Conservation (phyloP, 2,329 filamentous ascomycete genomes). For the Hawksworthiomyces lignivorus region DNA sequence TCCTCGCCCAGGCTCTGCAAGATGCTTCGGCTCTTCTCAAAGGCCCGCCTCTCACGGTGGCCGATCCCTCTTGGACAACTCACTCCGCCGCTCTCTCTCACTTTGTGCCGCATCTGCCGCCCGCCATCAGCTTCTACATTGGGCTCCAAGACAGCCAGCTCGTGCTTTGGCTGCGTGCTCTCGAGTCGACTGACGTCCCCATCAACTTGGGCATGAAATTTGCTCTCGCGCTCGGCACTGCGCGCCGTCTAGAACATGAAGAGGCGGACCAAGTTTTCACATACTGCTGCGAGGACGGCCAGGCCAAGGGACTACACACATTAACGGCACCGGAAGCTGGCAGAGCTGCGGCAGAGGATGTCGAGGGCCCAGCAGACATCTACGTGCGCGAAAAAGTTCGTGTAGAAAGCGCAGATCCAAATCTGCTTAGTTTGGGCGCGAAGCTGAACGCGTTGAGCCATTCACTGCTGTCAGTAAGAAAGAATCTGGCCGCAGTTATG, state of each 20-base stretch:
- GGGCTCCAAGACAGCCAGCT: slow-evolving; percentile 62
- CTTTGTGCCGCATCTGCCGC: slow-evolving; percentile 43
- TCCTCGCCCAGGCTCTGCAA: slow-evolving; percentile 46
- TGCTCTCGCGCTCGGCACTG: slow-evolving; percentile 60
- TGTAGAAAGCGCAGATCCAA: slow-evolving; percentile 84
- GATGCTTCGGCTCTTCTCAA: slow-evolving; percentile 47
- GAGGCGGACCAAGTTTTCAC: slow-evolving; percentile 72
- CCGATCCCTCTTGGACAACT: slow-evolving; percentile 36
- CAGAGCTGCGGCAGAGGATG: slow-evolving; percentile 1
- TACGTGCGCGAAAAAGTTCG: slow-evolving; percentile 83
- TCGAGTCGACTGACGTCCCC: slow-evolving; percentile 59
- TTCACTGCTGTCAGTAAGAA: slow-evolving; percentile 60
- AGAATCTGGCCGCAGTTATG: slow-evolving; percentile 72
- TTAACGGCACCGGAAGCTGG: slow-evolving; percentile 9
- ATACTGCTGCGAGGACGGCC: slow-evolving; percentile 35
- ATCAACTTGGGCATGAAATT: slow-evolving; percentile 58
- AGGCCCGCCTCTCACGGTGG: slow-evolving; percentile 38
- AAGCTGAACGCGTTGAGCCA: slow-evolving; percentile 75
- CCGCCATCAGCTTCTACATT: slow-evolving; percentile 67
- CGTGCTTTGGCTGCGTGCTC: slow-evolving; percentile 60
- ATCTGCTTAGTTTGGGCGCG: slow-evolving; percentile 70
- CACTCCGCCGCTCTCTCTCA: slow-evolving; percentile 35
- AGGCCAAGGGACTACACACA: slow-evolving; percentile 9
- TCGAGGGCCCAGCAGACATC: slow-evolving; percentile 56
- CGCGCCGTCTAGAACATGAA: slow-evolving; percentile 61